Evolutionary conservation across 225 moss, liverwort and hornwort genomes (phyloP).

Genomic region (Straminergon stramineum): DNA sequence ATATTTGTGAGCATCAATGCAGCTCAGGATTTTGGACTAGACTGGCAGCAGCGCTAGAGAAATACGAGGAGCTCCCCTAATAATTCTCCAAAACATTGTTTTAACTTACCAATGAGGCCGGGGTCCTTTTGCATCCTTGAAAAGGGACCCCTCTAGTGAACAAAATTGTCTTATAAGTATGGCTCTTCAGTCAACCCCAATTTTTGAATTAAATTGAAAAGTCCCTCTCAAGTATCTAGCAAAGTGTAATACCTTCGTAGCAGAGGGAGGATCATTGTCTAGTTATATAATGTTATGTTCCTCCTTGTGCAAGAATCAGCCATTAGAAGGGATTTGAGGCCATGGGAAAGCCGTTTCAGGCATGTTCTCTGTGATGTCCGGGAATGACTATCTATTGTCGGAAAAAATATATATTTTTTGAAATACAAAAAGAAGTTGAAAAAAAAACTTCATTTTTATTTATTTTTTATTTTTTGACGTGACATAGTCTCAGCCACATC

Average conservation of each 20-base stretch:
- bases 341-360: too few relatives aligned
- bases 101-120: not conserved
- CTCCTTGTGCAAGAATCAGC: rapidly evolving
- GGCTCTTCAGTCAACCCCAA: not conserved
- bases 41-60: not conserved
- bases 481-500: too few relatives aligned
- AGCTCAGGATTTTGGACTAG: not conserved
- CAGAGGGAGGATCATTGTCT: not conserved
- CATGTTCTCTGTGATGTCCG: too few relatives aligned
- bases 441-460: too few relatives aligned
- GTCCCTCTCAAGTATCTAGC: not conserved
- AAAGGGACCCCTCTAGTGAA: rapidly evolving
- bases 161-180: not conserved
- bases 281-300: not conserved
- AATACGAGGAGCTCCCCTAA: not conserved
- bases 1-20: not conserved
- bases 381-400: too few relatives aligned
- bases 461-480: too few relatives aligned
- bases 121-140: not conserved
- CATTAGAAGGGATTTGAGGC: too few relatives aligned
- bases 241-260: not conserved
- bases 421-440: too few relatives aligned
- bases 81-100: not conserved
- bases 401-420: too few relatives aligned
- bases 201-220: not conserved